Base-by-base conservation (phyloP, 768 basidiomycete genomes). In the Boletellus ananiceps region DNA sequence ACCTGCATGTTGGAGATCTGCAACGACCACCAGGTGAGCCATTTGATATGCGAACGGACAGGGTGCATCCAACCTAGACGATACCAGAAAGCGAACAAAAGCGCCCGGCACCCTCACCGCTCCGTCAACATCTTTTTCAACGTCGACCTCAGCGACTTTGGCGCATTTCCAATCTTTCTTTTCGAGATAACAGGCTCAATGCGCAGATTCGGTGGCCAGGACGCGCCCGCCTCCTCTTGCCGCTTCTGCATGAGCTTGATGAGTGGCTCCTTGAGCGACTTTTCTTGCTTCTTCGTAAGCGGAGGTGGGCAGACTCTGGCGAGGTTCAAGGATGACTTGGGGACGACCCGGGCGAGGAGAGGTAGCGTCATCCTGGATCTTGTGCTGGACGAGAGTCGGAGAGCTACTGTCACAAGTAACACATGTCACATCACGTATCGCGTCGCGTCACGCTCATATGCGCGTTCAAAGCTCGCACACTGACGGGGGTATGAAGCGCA, bases 151-250 rank as follows among this genome's bases (percentile, higher is more conserved):
- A 74, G 53, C 2, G 69, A 69, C 27, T 64, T 66, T 16, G 69
- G 69, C 0, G 75, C 70, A 19, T 71, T 69, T 34, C 66, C 66
- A 41, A 77, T 74, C 15, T 62, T 66, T 36, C 62, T 64, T 57
- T 65, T 72, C 33, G 65, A 66, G 40, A 77, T 54, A 37, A 71
- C 51, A 2, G 76, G 72, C 56, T 81, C 78, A 35, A 80, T 72
- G 33, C 79, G 75, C 40, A 80, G 65, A 46, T 80, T 80, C 23
- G 62, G 52, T 2, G 79, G 79, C 66, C 71, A 80, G n/a, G 55
- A 54, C 9, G 60, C 60, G 4, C 73, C 74, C 0, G 69, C 63
- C 25, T 67, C 67, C 19, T 61, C 56, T 57, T 76, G 70, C 25
- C 69, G 69, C 47, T 70, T 65, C 48, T 68, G 63, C 36, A 81